Evolutionary conservation across 2,329 filamentous ascomycete genomes (phyloP).

Genomic region (Aspergillus sp.): DNA sequence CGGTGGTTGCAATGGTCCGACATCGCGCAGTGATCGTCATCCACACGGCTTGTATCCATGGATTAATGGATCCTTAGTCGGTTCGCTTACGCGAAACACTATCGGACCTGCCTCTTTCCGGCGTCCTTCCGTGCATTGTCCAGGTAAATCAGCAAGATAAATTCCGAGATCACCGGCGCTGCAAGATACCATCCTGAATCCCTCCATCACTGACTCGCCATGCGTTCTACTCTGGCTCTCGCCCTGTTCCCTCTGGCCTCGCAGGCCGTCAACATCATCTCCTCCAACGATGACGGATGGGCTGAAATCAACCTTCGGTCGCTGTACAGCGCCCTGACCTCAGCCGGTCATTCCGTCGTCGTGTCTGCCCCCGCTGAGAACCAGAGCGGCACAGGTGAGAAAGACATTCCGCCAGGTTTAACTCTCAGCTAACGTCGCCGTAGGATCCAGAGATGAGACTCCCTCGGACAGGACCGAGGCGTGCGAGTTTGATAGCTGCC

Average conservation of each 20-base stretch:
- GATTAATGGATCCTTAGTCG: neutral
- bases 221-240: constrained; percentile 24
- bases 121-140: neutral
- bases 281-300: constrained; percentile 74
- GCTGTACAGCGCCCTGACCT: constrained; percentile 57
- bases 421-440: neutral
- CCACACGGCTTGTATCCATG: too few species aligned
- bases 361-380: constrained; percentile 67
- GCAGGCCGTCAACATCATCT: constrained; percentile 55
- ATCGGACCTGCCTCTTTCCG: neutral
- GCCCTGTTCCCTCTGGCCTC: constrained; percentile 23
- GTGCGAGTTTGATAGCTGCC: constrained; percentile 65
- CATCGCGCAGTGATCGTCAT: neutral
- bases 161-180: neutral
- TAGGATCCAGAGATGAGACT: constrained; percentile 54
- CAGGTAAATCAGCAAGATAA: neutral
- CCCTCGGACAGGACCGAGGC: constrained; percentile 50
- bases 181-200: neutral
- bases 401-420: neutral
- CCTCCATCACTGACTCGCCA: constrained; percentile 8
- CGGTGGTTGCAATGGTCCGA: constrained; percentile 1
- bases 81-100: neutral
- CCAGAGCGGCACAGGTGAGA: constrained; percentile 60
- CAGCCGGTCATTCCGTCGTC: constrained; percentile 60
- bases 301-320: constrained; percentile 66